These are phyloP conservation scores for Vinca minor DNA, from an alignment of 257 asterid genomes.

Conservation along the genomic window DNA sequence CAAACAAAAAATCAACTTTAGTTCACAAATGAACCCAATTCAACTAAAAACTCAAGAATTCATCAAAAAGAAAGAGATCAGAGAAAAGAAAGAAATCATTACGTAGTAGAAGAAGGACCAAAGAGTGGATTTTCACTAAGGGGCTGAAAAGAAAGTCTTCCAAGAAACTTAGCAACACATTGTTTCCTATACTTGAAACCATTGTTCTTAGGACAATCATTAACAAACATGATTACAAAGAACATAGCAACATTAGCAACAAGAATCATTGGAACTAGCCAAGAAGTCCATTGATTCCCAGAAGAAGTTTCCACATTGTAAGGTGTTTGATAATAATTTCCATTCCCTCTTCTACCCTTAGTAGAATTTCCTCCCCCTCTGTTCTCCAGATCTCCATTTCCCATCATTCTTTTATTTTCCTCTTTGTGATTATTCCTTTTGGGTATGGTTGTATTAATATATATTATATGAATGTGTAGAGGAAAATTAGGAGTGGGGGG, in stretches of 20 bases:
- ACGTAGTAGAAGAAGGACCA: slow-evolving; percentile 91
- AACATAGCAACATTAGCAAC: slow-evolving; percentile 84
- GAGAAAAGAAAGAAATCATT: no score
- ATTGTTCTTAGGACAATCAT: slow-evolving; percentile 66
- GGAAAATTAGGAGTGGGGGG: background rate
- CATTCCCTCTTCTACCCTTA: slow-evolving; percentile 27
- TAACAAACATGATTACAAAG: slow-evolving; percentile 67
- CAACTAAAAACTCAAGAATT: background rate
- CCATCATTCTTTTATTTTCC: slow-evolving; percentile 26
- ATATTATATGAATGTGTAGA: background rate
- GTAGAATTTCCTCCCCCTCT: slow-evolving; percentile 29
- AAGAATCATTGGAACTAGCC: slow-evolving; percentile 87
- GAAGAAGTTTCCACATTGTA: slow-evolving; percentile 47
- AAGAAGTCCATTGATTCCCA: slow-evolving; percentile 83
- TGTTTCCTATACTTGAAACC: slow-evolving; percentile 28
- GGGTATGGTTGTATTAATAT: slow-evolving; percentile 1
- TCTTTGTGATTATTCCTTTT: no score
- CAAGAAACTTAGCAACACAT: slow-evolving; percentile 76
- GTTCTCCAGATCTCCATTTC: slow-evolving; percentile 66
- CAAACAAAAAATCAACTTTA: background rate
- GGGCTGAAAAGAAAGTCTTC: slow-evolving; percentile 93
- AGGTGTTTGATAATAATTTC: slow-evolving; percentile 26
- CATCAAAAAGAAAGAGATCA: background rate
- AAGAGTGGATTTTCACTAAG: slow-evolving; percentile 82
- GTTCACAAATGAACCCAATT: background rate